Evolutionary conservation across 805 yeast genomes (phyloP).

Genomic region (Saccharomycopsis fibuligera): DNA sequence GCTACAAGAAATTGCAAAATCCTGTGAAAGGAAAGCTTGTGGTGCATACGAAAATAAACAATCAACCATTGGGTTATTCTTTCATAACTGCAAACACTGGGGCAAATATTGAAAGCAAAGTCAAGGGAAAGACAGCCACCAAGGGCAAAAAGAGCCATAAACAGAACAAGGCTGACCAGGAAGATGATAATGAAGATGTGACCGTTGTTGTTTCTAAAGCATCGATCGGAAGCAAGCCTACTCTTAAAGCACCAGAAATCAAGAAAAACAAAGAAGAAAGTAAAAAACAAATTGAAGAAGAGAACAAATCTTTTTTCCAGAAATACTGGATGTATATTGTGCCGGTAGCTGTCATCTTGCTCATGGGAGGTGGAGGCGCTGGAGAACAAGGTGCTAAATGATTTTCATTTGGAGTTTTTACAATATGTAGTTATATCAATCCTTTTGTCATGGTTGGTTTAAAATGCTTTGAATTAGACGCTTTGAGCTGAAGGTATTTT

Average conservation of each 20-base stretch:
- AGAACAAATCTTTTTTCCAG: conserved; percentile 18
- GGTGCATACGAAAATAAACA: conserved; percentile 1
- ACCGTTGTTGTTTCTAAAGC: conserved; percentile 1
- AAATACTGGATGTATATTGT: conserved; percentile 21
- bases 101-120: not conserved
- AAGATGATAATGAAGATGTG: not conserved
- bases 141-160: not conserved
- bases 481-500: too few relatives aligned
- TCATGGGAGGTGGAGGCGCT: conserved; percentile 18
- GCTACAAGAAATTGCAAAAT: conserved; percentile 4
- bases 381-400: not conserved
- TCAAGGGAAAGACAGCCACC: not conserved
- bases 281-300: conserved; percentile 1
- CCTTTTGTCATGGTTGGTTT: too few relatives aligned
- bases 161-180: not conserved
- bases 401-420: too few relatives aligned
- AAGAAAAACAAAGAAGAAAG: conserved; percentile 2
- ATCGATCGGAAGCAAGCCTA: conserved; percentile 6
- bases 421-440: too few relatives aligned
- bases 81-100: not conserved
- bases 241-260: conserved; percentile 5
- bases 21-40: conserved; percentile 1
- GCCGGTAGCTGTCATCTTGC: conserved; percentile 15
- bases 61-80: not conserved
- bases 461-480: too few relatives aligned